phyloP scores from a whole-genome alignment of 768 basidiomycete species.

The Russula ochroleuca region DNA sequence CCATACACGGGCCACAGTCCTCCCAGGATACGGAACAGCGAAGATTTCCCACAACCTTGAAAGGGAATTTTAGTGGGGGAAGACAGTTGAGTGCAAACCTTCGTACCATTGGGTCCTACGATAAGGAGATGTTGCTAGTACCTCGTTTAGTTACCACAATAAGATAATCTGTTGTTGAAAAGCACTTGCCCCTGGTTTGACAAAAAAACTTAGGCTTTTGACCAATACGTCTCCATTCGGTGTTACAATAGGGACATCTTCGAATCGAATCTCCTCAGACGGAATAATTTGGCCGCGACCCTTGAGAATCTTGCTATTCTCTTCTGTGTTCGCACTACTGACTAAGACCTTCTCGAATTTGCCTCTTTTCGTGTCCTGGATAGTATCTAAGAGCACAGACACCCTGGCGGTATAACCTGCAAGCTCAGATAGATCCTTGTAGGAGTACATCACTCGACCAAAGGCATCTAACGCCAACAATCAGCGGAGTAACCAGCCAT shows the following conservation, averaged over 20 bases:
- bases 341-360: slow-evolving; percentile 88
- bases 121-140: slow-evolving; percentile 82
- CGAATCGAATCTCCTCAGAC: slow-evolving; percentile 87
- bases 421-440: slow-evolving; percentile 93
- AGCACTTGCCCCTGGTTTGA: slow-evolving; percentile 72
- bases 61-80: neutral
- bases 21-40: slow-evolving; percentile 91
- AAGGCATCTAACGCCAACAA: slow-evolving; percentile 68
- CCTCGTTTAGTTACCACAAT: neutral
- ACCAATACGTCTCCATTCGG: slow-evolving; percentile 94
- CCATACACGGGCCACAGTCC: slow-evolving; percentile 90
- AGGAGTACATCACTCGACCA: slow-evolving; percentile 94
- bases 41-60: slow-evolving; percentile 81
- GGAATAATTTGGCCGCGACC: slow-evolving; percentile 76
- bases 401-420: slow-evolving; percentile 95
- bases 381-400: slow-evolving; percentile 81
- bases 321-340: slow-evolving; percentile 64
- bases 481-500: slow-evolving; percentile 4
- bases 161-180: neutral
- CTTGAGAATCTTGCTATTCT: slow-evolving; percentile 69
- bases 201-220: slow-evolving; percentile 77
- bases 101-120: slow-evolving; percentile 85
- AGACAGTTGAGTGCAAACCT: slow-evolving; percentile 11
- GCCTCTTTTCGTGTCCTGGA: slow-evolving; percentile 78
- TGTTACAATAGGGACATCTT: slow-evolving; percentile 91